Evolutionary conservation across 306 rosid genomes (phyloP).

Genomic region (Hippophae tibetana): DNA sequence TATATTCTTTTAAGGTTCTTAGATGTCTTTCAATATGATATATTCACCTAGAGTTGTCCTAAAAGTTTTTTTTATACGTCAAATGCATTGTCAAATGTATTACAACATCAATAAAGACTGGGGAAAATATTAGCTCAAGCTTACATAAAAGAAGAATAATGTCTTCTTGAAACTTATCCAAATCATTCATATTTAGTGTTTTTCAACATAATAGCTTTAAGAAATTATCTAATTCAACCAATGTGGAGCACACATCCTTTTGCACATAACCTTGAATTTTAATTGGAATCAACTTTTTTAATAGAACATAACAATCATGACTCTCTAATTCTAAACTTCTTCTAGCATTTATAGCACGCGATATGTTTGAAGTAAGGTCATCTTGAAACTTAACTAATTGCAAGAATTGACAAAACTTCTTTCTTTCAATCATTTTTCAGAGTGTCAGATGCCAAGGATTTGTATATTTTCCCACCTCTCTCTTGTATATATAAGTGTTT

Average conservation of each 20-base stretch:
- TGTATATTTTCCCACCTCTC: neutral
- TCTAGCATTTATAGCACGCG: too few relatives aligned
- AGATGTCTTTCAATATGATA: neutral
- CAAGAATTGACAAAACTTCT: neutral
- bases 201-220: slow-evolving; percentile 5
- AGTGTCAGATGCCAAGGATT: neutral
- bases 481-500: neutral
- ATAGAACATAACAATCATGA: neutral
- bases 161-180: neutral
- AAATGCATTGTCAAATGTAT: slow-evolving; percentile 2
- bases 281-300: neutral
- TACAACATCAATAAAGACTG: neutral
- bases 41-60: neutral
- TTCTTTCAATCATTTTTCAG: neutral
- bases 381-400: neutral
- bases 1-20: neutral
- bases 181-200: neutral
- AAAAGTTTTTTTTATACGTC: neutral
- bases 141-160: neutral
- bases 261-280: neutral
- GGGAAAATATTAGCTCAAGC: neutral
- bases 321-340: neutral
- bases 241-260: too few relatives aligned
- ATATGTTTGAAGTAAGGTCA: neutral
- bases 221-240: neutral